Evolutionary conservation across 2,329 filamentous ascomycete genomes (phyloP).

Genomic region (Penicillium sp.): DNA sequence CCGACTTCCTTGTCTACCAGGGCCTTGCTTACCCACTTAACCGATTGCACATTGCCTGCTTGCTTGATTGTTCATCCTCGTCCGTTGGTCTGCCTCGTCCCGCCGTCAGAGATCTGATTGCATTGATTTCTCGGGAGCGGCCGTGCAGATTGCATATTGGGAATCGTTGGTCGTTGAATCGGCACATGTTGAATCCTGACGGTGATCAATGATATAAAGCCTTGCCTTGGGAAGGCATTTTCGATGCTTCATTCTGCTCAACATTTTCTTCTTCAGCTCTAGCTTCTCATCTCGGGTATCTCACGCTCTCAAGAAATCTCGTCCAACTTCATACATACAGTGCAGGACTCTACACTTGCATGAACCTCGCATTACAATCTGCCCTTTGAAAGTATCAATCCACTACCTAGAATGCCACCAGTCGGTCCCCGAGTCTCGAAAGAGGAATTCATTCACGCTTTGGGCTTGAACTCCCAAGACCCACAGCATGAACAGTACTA

Average conservation of each 20-base stretch:
- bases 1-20: neutral
- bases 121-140: conserved; percentile 10
- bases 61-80: conserved; percentile 14
- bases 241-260: neutral
- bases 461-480: conserved; percentile 43
- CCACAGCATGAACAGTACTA: conserved; percentile 47
- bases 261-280: neutral
- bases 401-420: conserved; percentile 25
- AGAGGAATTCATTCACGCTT: conserved; percentile 49
- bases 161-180: conserved; percentile 5
- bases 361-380: neutral
- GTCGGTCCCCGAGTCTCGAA: conserved; percentile 48
- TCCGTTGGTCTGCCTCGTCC: conserved; percentile 22
- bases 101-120: conserved; percentile 18
- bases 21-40: conserved; percentile 8
- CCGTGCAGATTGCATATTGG: conserved; percentile 2
- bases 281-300: neutral
- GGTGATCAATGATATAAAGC: conserved; percentile 16
- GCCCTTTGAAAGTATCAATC: neutral
- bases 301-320: too few species aligned
- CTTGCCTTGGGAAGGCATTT: neutral
- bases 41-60: conserved; percentile 15
- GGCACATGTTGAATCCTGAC: neutral
- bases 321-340: neutral
- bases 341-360: neutral